Evolutionary conservation across 1,139 yeast genomes (phyloP).

Genomic region (Candida pseudoviswanathii): DNA sequence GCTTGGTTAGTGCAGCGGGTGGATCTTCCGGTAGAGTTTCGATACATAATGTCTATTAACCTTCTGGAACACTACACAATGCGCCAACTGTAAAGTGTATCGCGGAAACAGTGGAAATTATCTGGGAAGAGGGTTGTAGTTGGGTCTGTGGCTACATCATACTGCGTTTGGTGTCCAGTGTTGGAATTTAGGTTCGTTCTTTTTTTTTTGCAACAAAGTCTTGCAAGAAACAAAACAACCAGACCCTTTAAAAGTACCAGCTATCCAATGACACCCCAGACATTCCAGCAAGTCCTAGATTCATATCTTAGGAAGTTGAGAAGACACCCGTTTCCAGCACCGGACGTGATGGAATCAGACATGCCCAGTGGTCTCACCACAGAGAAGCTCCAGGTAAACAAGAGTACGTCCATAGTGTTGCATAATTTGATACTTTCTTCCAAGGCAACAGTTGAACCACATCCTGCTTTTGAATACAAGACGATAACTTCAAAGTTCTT

Average conservation of each 20-base stretch:
- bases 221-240: not conserved
- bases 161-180: no score
- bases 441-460: not conserved
- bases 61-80: no score
- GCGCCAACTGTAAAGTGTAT: no score
- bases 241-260: not conserved
- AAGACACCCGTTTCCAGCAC: not conserved
- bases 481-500: conserved; percentile 2
- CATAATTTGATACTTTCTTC: not conserved
- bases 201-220: not conserved
- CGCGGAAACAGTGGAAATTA: no score
- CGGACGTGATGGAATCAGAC: not conserved
- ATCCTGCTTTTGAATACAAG: conserved; percentile 1
- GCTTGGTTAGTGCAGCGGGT: no score
- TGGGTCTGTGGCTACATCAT: no score
- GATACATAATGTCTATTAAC: no score
- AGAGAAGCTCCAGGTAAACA: conserved; percentile 8
- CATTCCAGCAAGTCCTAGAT: not conserved
- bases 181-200: no score
- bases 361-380: not conserved
- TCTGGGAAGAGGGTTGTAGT: no score
- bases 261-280: not conserved
- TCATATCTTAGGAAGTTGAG: not conserved
- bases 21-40: no score
- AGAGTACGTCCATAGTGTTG: conserved; percentile 1